Percentiles rank a stretch among this genome's conserved stretches.
These are phyloP conservation scores for Cymbopogon flexuosus DNA, from an alignment of 202 grass and related monocot species.

Conservation along the genomic window DNA sequence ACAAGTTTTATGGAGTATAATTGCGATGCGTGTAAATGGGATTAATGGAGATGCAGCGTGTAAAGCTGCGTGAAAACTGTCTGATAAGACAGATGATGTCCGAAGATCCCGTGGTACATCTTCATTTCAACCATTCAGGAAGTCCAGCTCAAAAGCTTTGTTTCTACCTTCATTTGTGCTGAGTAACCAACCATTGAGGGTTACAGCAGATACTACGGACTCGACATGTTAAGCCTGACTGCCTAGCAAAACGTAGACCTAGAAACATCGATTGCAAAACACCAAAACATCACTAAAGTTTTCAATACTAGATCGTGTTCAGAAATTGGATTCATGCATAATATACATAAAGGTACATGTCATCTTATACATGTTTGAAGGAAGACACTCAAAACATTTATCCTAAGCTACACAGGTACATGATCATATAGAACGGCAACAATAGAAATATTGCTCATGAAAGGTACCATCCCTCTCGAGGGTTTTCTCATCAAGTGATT, in stretches of 20 bases:
- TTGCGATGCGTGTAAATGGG: neutral
- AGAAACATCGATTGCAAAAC: neutral
- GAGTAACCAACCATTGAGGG: neutral
- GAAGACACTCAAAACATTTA: neutral
- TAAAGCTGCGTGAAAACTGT: neutral
- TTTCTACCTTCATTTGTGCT: neutral
- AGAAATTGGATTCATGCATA: neutral
- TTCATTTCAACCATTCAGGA: neutral
- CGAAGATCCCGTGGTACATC: neutral
- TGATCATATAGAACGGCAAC: neutral
- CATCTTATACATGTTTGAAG: constrained; percentile 7
- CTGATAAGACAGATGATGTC: neutral
- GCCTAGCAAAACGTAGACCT: neutral
- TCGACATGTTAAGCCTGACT: neutral
- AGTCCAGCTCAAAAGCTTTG: neutral
- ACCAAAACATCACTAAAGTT: neutral
- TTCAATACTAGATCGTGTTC: neutral
- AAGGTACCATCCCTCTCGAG: constrained; percentile 6
- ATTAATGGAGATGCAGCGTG: neutral
- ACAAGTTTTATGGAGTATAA: neutral
- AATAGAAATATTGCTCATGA: neutral
- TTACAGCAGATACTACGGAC: neutral
- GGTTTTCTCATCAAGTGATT: constrained; percentile 14
- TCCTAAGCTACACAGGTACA: constrained; percentile 25
- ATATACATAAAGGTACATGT: constrained; percentile 28